Percentiles rank a stretch among this genome's conserved stretches.
These are phyloP conservation scores for Calonectria hawksworthii DNA, from an alignment of 2,329 filamentous ascomycete species.

Conservation along the genomic window DNA sequence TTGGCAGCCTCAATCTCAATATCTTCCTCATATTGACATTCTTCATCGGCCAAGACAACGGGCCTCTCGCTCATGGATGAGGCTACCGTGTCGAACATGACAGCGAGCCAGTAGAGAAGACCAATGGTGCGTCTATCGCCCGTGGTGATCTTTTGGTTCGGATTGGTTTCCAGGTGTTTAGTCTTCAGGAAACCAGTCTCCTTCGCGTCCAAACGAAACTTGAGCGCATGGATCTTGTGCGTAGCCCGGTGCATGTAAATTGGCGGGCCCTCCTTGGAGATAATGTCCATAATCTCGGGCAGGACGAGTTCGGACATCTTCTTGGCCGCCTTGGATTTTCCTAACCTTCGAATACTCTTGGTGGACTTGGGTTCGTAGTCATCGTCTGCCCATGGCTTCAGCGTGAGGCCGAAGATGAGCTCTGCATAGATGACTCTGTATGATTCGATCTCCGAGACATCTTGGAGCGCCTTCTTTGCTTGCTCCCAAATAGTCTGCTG, in stretches of 20 bases:
- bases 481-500: conserved; percentile 54
- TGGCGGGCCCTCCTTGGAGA: conserved; percentile 39
- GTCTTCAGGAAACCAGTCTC: conserved; percentile 23
- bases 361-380: conserved; percentile 13
- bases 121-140: conserved; percentile 60
- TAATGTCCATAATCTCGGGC: conserved; percentile 33
- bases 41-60: conserved; percentile 53
- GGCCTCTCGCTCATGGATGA: conserved; percentile 62
- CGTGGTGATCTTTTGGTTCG: not conserved
- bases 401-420: conserved; percentile 55
- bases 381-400: conserved; percentile 40
- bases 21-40: conserved; percentile 50
- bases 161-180: conserved; percentile 13
- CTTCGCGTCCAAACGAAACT: conserved; percentile 40
- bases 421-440: conserved; percentile 55
- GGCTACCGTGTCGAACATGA: conserved; percentile 72
- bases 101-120: conserved; percentile 69
- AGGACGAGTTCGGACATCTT: conserved; percentile 18
- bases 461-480: conserved; percentile 50
- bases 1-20: not conserved
- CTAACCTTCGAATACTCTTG: not conserved
- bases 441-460: conserved; percentile 52
- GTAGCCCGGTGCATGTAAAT: conserved; percentile 41
- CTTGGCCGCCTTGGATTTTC: not conserved
- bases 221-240: conserved; percentile 41